Conservation (phyloP, 495 filamentous ascomycete species). For the Aspergillus sparsus region DNA sequence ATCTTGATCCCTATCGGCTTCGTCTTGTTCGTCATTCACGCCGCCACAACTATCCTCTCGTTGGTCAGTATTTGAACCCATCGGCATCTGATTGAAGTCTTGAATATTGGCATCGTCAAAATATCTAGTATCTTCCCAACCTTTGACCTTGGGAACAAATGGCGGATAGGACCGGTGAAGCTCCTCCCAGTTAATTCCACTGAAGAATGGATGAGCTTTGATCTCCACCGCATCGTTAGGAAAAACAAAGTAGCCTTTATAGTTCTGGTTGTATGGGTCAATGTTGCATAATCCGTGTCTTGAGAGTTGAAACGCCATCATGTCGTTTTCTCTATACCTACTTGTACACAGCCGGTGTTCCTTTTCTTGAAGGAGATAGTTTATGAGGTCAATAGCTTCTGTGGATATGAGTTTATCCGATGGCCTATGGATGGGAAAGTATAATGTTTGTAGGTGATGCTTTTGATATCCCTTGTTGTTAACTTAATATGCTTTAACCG, state of each 20-base stretch:
- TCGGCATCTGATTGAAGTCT: slow-evolving; percentile 43
- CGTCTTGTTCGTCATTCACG: slow-evolving; percentile 15
- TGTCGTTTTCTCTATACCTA: slow-evolving; percentile 67
- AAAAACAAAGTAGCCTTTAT: slow-evolving; percentile 65
- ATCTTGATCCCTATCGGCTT: slow-evolving; percentile 1
- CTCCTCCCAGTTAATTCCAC: slow-evolving; percentile 64
- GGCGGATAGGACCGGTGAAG: slow-evolving; percentile 71
- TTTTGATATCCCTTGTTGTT: slow-evolving; percentile 11
- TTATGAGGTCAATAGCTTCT: slow-evolving; percentile 73
- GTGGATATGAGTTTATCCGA: slow-evolving; percentile 53
- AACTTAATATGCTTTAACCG: slow-evolving; percentile 12
- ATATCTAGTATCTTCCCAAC: slow-evolving; percentile 81
- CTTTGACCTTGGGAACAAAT: slow-evolving; percentile 69
- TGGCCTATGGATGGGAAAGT: slow-evolving; percentile 64
- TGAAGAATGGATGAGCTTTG: slow-evolving; percentile 74
- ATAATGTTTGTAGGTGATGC: slow-evolving; percentile 54
- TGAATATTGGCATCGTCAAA: slow-evolving; percentile 79
- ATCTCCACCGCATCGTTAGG: slow-evolving; percentile 76
- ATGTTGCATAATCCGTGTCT: slow-evolving; percentile 38
- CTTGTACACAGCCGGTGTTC: slow-evolving; percentile 72
- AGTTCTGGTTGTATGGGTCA: slow-evolving; percentile 33
- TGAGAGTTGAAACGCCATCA: slow-evolving; percentile 34
- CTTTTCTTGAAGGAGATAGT: slow-evolving; percentile 72
- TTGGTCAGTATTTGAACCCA: slow-evolving; percentile 25
- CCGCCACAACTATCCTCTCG: slow-evolving; percentile 14